Percentiles rank a stretch among this genome's conserved stretches.
phyloP scores from a whole-genome alignment of 2,329 filamentous ascomycete genomes.

The Aspergillus sp. region DNA sequence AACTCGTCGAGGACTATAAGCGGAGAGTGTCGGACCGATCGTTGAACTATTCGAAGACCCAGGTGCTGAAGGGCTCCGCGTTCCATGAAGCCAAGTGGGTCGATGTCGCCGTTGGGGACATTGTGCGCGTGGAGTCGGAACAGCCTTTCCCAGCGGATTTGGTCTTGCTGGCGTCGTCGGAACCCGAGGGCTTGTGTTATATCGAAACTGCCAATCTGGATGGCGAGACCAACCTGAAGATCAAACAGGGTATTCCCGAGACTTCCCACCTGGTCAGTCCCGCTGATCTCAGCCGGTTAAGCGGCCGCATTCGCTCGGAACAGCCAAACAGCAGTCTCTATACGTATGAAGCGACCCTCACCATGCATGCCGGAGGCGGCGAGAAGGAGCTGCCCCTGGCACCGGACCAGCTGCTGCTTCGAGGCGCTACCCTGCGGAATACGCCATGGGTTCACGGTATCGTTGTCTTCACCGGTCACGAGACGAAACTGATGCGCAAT shows the following conservation, averaged over 20 bases:
- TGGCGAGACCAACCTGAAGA: conserved; percentile 96
- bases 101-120: conserved; percentile 87
- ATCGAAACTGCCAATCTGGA: conserved; percentile 98
- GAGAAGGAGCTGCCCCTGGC: conserved; percentile 89
- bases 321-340: conserved; percentile 98
- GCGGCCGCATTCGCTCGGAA: conserved; percentile 85
- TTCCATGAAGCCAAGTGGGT: conserved; percentile 93
- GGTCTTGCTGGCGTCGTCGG: conserved; percentile 87
- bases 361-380: conserved; percentile 82
- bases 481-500: conserved; percentile 98
- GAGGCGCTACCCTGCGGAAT: conserved; percentile 90
- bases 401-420: conserved; percentile 87
- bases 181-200: conserved; percentile 96
- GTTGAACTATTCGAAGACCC: conserved; percentile 83
- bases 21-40: conserved; percentile 81
- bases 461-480: conserved; percentile 95
- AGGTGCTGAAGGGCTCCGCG: conserved; percentile 74
- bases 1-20: conserved; percentile 89
- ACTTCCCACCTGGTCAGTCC: conserved; percentile 84
- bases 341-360: conserved; percentile 95
- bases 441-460: conserved; percentile 96
- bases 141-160: conserved; percentile 92
- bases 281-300: conserved; percentile 77
- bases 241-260: conserved; percentile 95
- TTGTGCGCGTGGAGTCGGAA: conserved; percentile 89